phyloP scores from a whole-genome alignment of 1,139 yeast genomes.

The Suhomyces bokatorum region DNA sequence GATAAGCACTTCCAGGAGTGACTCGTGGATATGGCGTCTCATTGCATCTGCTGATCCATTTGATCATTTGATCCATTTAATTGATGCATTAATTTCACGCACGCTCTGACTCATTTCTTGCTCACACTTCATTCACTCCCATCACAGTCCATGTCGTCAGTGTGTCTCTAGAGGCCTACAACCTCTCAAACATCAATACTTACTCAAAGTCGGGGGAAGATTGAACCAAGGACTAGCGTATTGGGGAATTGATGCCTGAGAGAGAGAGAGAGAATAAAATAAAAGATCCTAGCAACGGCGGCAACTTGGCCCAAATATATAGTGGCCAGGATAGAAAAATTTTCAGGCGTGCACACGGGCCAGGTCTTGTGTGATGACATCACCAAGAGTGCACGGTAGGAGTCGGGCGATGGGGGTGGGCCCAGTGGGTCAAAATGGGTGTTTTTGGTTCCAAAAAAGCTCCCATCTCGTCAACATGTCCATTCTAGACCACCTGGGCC shows the following conservation, averaged over 20 bases:
- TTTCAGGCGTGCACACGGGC: conserved; percentile 5
- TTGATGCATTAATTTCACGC: no score
- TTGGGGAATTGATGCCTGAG: conserved; percentile 14
- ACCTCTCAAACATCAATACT: conserved; percentile 15
- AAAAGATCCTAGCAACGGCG: conserved; percentile 8
- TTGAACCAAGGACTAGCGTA: conserved; percentile 13
- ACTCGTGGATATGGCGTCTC: no score
- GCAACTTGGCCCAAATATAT: conserved; percentile 7
- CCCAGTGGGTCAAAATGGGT: not conserved
- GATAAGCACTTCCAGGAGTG: no score
- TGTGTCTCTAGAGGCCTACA: conserved; percentile 4
- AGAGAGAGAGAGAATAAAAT: conserved; percentile 14
- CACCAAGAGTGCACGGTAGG: conserved; percentile 8
- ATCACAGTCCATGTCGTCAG: not conserved
- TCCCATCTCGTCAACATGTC: no score
- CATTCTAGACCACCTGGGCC: not conserved
- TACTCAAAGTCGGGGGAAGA: conserved; percentile 14
- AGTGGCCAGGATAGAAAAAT: conserved; percentile 5
- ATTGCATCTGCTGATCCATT: no score
- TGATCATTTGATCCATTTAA: no score
- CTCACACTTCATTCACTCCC: no score
- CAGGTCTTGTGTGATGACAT: conserved; percentile 3
- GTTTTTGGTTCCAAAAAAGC: no score
- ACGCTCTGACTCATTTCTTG: no score
- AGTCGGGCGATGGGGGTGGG: not conserved